Percentiles rank a stretch among this genome's conserved stretches.
phyloP scores from a whole-genome alignment of 495 filamentous ascomycete species.

The Glarea lozoyensis region DNA sequence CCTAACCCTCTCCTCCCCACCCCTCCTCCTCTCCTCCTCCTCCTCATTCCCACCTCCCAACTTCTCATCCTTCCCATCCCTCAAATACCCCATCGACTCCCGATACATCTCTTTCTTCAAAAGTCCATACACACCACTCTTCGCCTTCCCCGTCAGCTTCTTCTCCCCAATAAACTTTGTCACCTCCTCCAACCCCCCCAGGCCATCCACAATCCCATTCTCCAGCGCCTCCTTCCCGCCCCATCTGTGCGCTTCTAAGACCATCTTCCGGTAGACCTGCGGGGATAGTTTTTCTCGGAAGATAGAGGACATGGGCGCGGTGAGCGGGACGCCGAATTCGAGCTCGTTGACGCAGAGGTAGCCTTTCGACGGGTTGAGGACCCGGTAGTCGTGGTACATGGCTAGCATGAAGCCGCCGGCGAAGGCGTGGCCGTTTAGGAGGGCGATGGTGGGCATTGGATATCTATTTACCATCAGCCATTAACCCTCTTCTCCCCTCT shows the following conservation, averaged over 20 bases:
- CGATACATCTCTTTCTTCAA: slow-evolving; percentile 69
- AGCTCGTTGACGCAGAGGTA: slow-evolving; percentile 73
- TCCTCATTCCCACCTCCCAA: slow-evolving; percentile 14
- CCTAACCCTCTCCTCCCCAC: slow-evolving; percentile 33
- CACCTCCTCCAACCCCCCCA: slow-evolving; percentile 54
- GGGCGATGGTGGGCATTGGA: slow-evolving; percentile 74
- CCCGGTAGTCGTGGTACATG: slow-evolving; percentile 77
- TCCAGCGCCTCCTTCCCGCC: slow-evolving; percentile 48
- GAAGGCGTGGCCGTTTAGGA: slow-evolving; percentile 76
- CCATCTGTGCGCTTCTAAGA: slow-evolving; percentile 62
- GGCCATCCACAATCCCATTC: slow-evolving; percentile 56
- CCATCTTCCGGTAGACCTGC: slow-evolving; percentile 47
- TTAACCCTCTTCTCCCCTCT: no score
- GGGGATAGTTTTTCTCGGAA: slow-evolving; percentile 60
- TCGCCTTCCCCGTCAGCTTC: slow-evolving; percentile 47
- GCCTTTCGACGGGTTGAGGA: slow-evolving; percentile 59
- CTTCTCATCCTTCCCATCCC: slow-evolving; percentile 6
- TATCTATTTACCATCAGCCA: slow-evolving; percentile 32
- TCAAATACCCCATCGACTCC: slow-evolving; percentile 46
- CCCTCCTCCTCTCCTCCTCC: slow-evolving; percentile 28
- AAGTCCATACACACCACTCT: slow-evolving; percentile 53
- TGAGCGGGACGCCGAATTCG: slow-evolving; percentile 64
- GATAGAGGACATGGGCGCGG: slow-evolving; percentile 61
- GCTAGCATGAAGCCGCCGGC: slow-evolving; percentile 72
- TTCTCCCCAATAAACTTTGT: slow-evolving; percentile 45